phyloP scores from a whole-genome alignment of 352 stramenopile species.

The Pythium brassicae region DNA sequence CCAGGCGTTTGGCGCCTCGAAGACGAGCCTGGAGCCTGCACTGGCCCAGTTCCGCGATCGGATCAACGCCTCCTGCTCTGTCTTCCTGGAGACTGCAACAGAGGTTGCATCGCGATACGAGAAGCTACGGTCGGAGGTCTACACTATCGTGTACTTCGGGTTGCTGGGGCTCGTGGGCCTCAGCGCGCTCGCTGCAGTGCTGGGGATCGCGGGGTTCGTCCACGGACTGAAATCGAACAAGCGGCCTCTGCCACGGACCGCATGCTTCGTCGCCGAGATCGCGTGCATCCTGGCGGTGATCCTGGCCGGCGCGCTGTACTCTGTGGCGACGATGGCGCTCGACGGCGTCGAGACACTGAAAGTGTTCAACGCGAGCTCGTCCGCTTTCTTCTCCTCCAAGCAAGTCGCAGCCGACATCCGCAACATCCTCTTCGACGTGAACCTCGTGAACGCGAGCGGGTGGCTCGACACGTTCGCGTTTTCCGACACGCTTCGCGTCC shows the following conservation, averaged over 20 bases:
- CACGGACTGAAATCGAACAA: slow-evolving; percentile 39
- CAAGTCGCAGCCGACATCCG: slow-evolving; percentile 19
- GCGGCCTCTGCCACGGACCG: slow-evolving; percentile 21
- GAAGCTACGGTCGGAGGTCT: slow-evolving; percentile 21
- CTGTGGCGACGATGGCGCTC: slow-evolving; percentile 33
- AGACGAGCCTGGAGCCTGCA: slow-evolving; percentile 17
- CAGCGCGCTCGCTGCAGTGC: slow-evolving; percentile 19
- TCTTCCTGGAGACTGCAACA: slow-evolving; percentile 9
- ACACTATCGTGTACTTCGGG: slow-evolving; percentile 23
- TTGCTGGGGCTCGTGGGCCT: slow-evolving; percentile 29
- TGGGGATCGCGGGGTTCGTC: slow-evolving; percentile 24
- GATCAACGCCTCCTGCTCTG: slow-evolving; percentile 23
- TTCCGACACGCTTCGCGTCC: slow-evolving; percentile 54
- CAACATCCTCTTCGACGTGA: slow-evolving; percentile 41
- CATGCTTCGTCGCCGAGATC: slow-evolving; percentile 47
- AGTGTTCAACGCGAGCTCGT: slow-evolving; percentile 29
- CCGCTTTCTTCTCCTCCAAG: slow-evolving; percentile 20
- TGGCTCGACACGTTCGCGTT: slow-evolving; percentile 44
- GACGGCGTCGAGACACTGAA: slow-evolving; percentile 45
- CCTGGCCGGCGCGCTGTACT: slow-evolving; percentile 46
- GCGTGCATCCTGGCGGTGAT: slow-evolving; percentile 36
- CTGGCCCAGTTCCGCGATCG: slow-evolving; percentile 27
- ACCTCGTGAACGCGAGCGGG: slow-evolving; percentile 27
- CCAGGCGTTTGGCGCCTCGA: slow-evolving; percentile 24
- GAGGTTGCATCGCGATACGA: slow-evolving; percentile 24